Base-by-base conservation (phyloP, 2,329 filamentous ascomycete genomes). In the Pseudogymnoascus sp. region DNA sequence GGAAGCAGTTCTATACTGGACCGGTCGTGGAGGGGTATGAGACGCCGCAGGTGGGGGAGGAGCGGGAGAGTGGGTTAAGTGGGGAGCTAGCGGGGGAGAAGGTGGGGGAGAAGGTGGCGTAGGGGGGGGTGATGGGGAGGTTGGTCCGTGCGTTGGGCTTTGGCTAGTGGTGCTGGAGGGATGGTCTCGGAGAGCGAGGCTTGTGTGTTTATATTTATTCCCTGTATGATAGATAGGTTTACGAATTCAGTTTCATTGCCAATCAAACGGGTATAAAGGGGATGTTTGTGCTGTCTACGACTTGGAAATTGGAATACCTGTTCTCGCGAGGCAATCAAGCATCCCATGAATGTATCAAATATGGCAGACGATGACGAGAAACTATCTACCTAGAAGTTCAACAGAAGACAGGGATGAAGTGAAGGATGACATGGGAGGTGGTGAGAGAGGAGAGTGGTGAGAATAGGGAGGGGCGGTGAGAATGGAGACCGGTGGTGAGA, bases 1-100 rank as follows among this genome's bases (percentile, higher is more conserved):
- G 80, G 41, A 75, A 75, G 60, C 76, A 74, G 60, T 79, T 78
- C 68, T 83, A 83, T 72, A 79, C 76, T 4, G 81, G 81, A 6
- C 81, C 81, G 2, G 4, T 45, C 19, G 41, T 45, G 41, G 41
- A 45, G 4, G 41, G 41, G 19, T 45, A 45, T 23, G 41, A 45
- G 19, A 1, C 19, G 4, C 19, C 41, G 11, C 10, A 23, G 11
- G 19, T 6, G 19, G 11, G 5, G 41, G 41, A 23, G 11, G 41
- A 45, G 11, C 41, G 23, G 41, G 19, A 19, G 41, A 43, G 39
- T 10, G 39, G 39, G 16, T 3, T 43, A 6, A 21, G 41, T 23
- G 41, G 19, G 11, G 41, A 14, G 41, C 36, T 41, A 41, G 39
- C 7, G 23, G 23, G 23, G 23, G 23, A 23, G 23, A 23, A 23